phyloP scores from a whole-genome alignment of 768 basidiomycete species.

The Panellus pusillus region DNA sequence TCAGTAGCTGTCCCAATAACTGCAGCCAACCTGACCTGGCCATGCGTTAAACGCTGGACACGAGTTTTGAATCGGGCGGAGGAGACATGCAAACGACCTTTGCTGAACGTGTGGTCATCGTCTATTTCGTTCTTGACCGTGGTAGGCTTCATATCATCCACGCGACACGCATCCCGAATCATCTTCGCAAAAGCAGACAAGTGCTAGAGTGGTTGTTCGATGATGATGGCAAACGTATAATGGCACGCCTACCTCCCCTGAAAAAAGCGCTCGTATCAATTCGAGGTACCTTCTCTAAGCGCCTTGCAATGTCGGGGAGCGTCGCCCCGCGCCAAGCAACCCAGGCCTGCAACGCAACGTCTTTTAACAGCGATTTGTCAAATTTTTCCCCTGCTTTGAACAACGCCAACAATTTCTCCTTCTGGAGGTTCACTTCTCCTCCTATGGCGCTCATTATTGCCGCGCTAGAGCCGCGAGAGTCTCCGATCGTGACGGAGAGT shows the following conservation, averaged over 20 bases:
- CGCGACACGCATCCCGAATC: conserved; percentile 37
- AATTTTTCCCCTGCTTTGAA: conserved; percentile 31
- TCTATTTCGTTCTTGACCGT: conserved; percentile 47
- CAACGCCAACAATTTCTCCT: conserved; percentile 25
- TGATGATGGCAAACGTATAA: background rate
- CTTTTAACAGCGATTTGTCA: conserved; percentile 3
- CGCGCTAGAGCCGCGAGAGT: conserved; percentile 31
- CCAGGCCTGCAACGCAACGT: conserved; percentile 47
- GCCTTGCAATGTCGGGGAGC: conserved; percentile 20
- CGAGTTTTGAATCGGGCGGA: conserved; percentile 47
- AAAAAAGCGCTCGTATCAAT: conserved; percentile 30
- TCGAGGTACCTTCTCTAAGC: conserved; percentile 9
- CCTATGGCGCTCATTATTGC: conserved; percentile 40
- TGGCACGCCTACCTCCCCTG: conserved; percentile 27
- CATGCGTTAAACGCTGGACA: conserved; percentile 18
- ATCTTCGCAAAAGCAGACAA: conserved; percentile 39
- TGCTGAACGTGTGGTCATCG: conserved; percentile 25
- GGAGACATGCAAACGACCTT: conserved; percentile 32
- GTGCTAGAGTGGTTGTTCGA: conserved; percentile 29
- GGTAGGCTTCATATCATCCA: conserved; percentile 44
- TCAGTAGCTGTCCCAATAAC: background rate
- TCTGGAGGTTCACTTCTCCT: conserved; percentile 31
- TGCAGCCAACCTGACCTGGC: background rate
- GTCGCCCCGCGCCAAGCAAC: conserved; percentile 38
- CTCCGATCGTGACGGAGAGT: conserved; percentile 29